These are phyloP conservation scores for Ceratocystiopsis minuta DNA, from an alignment of 2,329 filamentous ascomycete genomes.

Conservation along the genomic window DNA sequence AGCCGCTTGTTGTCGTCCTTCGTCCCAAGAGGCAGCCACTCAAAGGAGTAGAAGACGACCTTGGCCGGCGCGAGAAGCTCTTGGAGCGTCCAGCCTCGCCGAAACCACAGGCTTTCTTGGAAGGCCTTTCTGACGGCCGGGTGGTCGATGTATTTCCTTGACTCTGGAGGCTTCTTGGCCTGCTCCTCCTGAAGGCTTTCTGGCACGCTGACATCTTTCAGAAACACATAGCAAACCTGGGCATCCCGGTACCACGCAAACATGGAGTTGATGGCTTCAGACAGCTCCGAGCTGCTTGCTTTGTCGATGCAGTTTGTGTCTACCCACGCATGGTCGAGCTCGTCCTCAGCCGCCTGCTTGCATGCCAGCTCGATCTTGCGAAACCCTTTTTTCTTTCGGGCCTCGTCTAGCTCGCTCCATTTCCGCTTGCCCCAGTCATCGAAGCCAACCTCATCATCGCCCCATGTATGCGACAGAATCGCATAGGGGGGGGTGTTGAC, in stretches of 20 bases:
- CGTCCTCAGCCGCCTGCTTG: slow-evolving; percentile 11
- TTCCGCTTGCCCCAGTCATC: slow-evolving; percentile 8
- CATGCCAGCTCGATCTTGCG: slow-evolving; percentile 12
- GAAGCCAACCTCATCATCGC: slow-evolving; percentile 13
- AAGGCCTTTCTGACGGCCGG: neutral
- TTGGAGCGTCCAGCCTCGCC: slow-evolving; percentile 11
- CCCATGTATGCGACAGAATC: slow-evolving; percentile 18
- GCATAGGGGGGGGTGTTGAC: slow-evolving; percentile 13
- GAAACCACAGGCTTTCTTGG: slow-evolving; percentile 5
- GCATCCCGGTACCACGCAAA: slow-evolving; percentile 17
- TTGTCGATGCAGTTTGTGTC: slow-evolving; percentile 23
- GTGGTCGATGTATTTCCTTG: neutral
- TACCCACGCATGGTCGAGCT: slow-evolving; percentile 17
- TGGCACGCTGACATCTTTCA: slow-evolving; percentile 11
- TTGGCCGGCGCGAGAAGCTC: slow-evolving; percentile 9
- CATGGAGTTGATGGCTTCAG: slow-evolving; percentile 15
- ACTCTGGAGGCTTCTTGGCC: neutral
- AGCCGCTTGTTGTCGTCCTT: slow-evolving; percentile 9
- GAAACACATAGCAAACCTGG: slow-evolving; percentile 18
- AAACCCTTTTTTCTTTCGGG: slow-evolving; percentile 8
- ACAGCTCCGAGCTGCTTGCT: slow-evolving; percentile 16
- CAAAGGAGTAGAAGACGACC: slow-evolving; percentile 9
- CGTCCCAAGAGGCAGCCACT: slow-evolving; percentile 10
- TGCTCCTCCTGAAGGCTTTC: too few species aligned
- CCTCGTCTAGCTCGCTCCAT: slow-evolving; percentile 1